These are phyloP conservation scores for Thermothelomyces thermophilus DNA, from an alignment of 2,329 filamentous ascomycete genomes.

Conservation along the genomic window DNA sequence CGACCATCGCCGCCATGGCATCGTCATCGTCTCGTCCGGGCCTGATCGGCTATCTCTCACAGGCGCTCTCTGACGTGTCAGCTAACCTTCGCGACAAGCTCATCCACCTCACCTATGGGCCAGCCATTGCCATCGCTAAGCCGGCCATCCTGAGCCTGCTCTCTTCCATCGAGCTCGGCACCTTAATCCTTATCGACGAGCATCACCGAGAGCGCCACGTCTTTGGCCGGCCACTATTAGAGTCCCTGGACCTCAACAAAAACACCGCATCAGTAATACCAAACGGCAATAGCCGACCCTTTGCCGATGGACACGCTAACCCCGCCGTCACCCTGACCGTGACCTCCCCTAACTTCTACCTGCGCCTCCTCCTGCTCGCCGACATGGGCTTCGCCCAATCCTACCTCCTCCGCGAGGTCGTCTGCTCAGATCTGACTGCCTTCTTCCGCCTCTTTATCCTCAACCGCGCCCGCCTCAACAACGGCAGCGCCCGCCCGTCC, in stretches of 20 bases:
- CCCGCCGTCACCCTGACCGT: slow-evolving; percentile 26
- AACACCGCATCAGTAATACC: neutral
- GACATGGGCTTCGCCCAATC: slow-evolving; percentile 71
- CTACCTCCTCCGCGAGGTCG: slow-evolving; percentile 67
- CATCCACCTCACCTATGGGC: slow-evolving; percentile 42
- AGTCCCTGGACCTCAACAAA: slow-evolving; percentile 30
- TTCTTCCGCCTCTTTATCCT: slow-evolving; percentile 71
- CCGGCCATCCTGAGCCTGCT: slow-evolving; percentile 40
- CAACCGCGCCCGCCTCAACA: slow-evolving; percentile 57
- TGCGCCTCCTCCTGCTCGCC: slow-evolving; percentile 60
- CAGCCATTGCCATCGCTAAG: slow-evolving; percentile 41
- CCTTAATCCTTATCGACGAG: slow-evolving; percentile 43
- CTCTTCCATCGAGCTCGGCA: slow-evolving; percentile 42
- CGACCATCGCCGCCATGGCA: neutral
- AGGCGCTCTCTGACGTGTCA: slow-evolving; percentile 30
- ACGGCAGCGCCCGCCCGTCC: slow-evolving; percentile 49
- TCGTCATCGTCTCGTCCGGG: neutral
- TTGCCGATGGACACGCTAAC: too few relatives aligned
- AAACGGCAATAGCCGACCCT: slow-evolving; percentile 27
- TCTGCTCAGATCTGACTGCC: slow-evolving; percentile 57
- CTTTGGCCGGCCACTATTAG: slow-evolving; percentile 31
- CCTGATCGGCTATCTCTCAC: neutral
- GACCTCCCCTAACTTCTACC: slow-evolving; percentile 48
- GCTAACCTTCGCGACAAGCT: slow-evolving; percentile 38
- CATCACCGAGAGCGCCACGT: slow-evolving; percentile 35